Evolutionary conservation across 1,284 basidiomycete genomes (phyloP).

Genomic region (Stygiomarasmius scandens): DNA sequence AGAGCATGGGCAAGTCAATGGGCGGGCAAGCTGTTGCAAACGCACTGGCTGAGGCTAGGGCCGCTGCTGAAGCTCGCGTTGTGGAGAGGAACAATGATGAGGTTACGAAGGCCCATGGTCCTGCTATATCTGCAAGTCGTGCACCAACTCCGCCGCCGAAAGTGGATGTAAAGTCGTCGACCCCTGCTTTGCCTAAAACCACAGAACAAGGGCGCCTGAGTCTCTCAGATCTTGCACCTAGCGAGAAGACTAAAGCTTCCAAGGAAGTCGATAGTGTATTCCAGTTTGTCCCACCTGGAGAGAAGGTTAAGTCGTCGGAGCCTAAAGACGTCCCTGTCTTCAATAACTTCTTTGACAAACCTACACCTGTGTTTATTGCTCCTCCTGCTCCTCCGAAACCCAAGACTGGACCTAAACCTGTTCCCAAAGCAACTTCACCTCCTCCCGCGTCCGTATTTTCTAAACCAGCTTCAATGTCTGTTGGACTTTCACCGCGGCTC

Average conservation of each 20-base stretch:
- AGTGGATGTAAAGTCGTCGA: neutral
- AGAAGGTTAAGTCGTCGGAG: slow-evolving; percentile 47
- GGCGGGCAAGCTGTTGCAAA: slow-evolving; percentile 56
- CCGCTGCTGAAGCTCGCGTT: slow-evolving; percentile 70
- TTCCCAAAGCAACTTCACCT: slow-evolving; percentile 26
- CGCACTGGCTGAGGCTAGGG: slow-evolving; percentile 69
- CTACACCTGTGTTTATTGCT: slow-evolving; percentile 57
- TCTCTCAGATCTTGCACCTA: slow-evolving; percentile 53
- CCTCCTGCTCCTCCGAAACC: slow-evolving; percentile 27
- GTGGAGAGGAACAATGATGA: slow-evolving; percentile 55
- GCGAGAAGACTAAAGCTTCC: slow-evolving; percentile 12
- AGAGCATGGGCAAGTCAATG: slow-evolving; percentile 64
- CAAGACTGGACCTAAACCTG: slow-evolving; percentile 19
- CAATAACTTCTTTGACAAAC: slow-evolving; percentile 60
- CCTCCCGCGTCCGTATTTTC: slow-evolving; percentile 39
- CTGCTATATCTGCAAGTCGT: slow-evolving; percentile 19
- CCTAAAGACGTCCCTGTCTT: slow-evolving; percentile 50
- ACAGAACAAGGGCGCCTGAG: slow-evolving; percentile 46
- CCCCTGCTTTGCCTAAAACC: slow-evolving; percentile 20
- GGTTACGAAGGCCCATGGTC: slow-evolving; percentile 26
- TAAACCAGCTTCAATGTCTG: slow-evolving; percentile 43
- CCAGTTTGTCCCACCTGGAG: slow-evolving; percentile 9
- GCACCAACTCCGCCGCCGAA: slow-evolving; percentile 1
- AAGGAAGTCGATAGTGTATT: slow-evolving; percentile 5
- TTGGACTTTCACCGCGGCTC: slow-evolving; percentile 45